Evolutionary conservation across 2,329 filamentous ascomycete genomes (phyloP), one percentile per base, ranked within the genome.

Genomic region (Cucurbitaria berberidis): DNA sequence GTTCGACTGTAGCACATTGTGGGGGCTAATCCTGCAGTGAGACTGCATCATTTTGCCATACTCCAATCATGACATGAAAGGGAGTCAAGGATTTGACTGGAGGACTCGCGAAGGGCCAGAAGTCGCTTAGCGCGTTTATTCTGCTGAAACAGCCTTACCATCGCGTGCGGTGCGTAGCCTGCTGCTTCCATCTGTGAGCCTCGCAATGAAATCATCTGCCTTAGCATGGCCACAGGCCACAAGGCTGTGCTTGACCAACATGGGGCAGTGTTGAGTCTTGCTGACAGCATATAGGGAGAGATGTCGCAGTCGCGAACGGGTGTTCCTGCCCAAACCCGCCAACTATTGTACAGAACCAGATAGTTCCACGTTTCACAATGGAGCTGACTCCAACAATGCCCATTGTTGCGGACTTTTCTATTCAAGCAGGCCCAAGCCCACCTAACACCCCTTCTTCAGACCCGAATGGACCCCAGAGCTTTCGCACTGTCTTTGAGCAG

Each of bases 401-500:
- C 6, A 7, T 35, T 35, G 32, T 16, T 7, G 6, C 15, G 5
- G 32, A 35, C 11, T 5, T 5, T n/a, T n/a, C 32, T 35, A 16
- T 13, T n/a, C 11, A 35, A 35, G 15, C 15, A 16, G 32, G 5
- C 15, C 32, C n/a, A 16, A 35, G 32, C 32, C 32, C 32, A 35
- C 32, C 32, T 16, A 35, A 7, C 15, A 8, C 32, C 9, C 16
- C 30, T 15, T 39, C 38, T 10, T 13, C 41, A 26, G 26, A 46
- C 24, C 4, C 16, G 19, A 18, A 45, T 8, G 41, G 41, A n/a
- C 36, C 32, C 7, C 18, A 19, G n/a, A 24, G 48, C 32, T 49
- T 53, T 16, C 45, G 26, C 2, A 18, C 41, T 7, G 24, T 43
- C 1, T 60, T 60, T 26, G 39, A 54, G 2, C 9, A 36, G 13